Conservation (phyloP, 257 asterid species). For the Nemophila menziesii region DNA sequence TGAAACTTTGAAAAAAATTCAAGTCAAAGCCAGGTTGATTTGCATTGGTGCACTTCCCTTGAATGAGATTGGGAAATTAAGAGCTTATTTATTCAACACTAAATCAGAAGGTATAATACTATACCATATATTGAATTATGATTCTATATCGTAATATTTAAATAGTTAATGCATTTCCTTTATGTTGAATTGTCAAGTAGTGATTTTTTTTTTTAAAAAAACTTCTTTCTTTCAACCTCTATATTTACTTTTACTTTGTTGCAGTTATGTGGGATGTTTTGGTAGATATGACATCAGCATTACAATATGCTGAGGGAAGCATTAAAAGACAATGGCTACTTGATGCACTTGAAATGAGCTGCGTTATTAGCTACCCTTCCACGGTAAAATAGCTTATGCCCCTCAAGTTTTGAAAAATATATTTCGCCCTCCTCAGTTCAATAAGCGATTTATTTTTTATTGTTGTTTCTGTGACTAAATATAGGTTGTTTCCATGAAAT, state of each 20-base stretch:
- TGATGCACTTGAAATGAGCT: slow-evolving; percentile 63
- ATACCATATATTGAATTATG: background rate
- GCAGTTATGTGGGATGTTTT: slow-evolving; percentile 76
- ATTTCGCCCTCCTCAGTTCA: too few species aligned
- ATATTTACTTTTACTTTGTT: slow-evolving; percentile 3
- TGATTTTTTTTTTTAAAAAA: too few species aligned
- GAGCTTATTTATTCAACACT: slow-evolving; percentile 42
- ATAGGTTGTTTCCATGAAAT: too few species aligned
- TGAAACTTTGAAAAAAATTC: slow-evolving; percentile 36
- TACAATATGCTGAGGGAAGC: slow-evolving; percentile 50
- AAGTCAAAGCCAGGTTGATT: slow-evolving; percentile 69
- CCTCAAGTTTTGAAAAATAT: background rate
- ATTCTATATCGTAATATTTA: background rate
- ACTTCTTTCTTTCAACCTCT: background rate
- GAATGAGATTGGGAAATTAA: slow-evolving; percentile 54
- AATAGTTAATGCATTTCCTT: background rate
- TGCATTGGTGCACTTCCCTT: slow-evolving; percentile 53
- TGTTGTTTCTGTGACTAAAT: too few species aligned
- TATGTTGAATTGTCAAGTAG: background rate
- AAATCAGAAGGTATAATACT: slow-evolving; percentile 38
- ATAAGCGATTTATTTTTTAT: too few species aligned
- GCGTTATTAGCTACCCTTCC: slow-evolving; percentile 75
- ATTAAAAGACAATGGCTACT: slow-evolving; percentile 73
- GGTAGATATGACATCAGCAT: slow-evolving; percentile 48
- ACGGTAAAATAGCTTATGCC: slow-evolving; percentile 75